These are phyloP conservation scores for Sporobolomyces pararoseus DNA, from an alignment of 768 basidiomycete species.

Conservation along the genomic window DNA sequence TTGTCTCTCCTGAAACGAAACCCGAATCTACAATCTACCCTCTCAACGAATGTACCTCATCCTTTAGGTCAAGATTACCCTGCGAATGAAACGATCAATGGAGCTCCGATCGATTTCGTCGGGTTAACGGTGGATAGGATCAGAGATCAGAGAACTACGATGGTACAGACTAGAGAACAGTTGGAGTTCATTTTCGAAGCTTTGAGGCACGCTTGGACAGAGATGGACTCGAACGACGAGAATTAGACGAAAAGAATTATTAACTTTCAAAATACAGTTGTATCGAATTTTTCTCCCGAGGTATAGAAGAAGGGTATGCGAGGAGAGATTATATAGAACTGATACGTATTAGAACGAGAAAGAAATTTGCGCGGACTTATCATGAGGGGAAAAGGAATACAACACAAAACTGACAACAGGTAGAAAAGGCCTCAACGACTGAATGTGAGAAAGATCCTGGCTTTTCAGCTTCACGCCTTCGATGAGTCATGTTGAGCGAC, in stretches of 20 bases:
- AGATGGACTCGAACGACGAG: not conserved
- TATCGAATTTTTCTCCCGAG: no score
- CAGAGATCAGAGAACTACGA: conserved; percentile 43
- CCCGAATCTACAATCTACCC: not conserved
- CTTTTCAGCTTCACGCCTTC: no score
- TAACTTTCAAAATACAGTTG: no score
- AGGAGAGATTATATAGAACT: no score
- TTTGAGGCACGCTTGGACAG: conserved; percentile 15
- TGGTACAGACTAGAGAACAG: conserved; percentile 42
- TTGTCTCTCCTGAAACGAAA: not conserved
- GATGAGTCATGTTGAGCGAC: conserved; percentile 46
- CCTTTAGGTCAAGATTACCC: conserved; percentile 14
- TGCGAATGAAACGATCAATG: not conserved
- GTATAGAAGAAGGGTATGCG: no score
- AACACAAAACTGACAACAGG: no score
- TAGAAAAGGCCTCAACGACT: no score
- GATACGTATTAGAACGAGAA: no score
- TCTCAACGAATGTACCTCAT: not conserved
- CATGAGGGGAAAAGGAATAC: no score
- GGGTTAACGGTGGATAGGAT: conserved; percentile 38
- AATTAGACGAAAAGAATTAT: no score
- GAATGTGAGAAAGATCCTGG: no score
- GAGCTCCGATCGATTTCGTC: conserved; percentile 24
- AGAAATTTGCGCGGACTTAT: no score
- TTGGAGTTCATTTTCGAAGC: conserved; percentile 32